Conservation (phyloP, 1,284 basidiomycete genomes). For the Erythrobasidium hasegawianum region DNA sequence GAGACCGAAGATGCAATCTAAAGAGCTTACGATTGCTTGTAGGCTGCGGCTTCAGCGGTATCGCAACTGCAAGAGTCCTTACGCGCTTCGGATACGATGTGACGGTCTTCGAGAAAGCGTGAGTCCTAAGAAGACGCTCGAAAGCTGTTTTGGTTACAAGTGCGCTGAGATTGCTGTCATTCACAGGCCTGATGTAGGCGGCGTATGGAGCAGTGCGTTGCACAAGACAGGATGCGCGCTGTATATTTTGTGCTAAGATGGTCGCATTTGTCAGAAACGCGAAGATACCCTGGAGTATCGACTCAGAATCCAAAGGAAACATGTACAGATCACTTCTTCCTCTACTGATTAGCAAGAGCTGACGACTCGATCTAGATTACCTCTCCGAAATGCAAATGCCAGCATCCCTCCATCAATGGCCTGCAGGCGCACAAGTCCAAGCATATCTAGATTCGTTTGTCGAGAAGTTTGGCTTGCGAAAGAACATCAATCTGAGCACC, state of each 20-base stretch:
- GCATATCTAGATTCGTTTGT: constrained; percentile 37
- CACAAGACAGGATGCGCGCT: neutral
- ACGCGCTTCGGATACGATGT: constrained; percentile 29
- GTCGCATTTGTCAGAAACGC: constrained; percentile 36
- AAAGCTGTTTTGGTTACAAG: neutral
- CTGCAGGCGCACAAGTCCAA: constrained; percentile 43
- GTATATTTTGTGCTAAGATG: neutral
- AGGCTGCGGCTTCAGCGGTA: constrained; percentile 27
- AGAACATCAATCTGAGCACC: constrained; percentile 38
- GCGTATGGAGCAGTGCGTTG: constrained; percentile 26
- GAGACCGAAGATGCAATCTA: too few relatives aligned
- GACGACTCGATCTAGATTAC: constrained; percentile 31
- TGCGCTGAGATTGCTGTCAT: neutral
- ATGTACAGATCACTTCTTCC: constrained; percentile 19
- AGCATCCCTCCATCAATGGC: constrained; percentile 43
- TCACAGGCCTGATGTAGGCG: constrained; percentile 31
- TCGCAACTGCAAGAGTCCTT: constrained; percentile 26
- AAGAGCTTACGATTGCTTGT: neutral
- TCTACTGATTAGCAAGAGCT: neutral
- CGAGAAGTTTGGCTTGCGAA: constrained; percentile 11
- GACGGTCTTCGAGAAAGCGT: constrained; percentile 31
- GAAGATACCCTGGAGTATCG: constrained; percentile 43
- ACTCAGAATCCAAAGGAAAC: constrained; percentile 46
- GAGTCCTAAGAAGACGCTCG: neutral
- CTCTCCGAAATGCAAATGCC: constrained; percentile 45